Evolutionary conservation across 2,329 filamentous ascomycete species (phyloP).

Genomic region (Diaporthe velutina): DNA sequence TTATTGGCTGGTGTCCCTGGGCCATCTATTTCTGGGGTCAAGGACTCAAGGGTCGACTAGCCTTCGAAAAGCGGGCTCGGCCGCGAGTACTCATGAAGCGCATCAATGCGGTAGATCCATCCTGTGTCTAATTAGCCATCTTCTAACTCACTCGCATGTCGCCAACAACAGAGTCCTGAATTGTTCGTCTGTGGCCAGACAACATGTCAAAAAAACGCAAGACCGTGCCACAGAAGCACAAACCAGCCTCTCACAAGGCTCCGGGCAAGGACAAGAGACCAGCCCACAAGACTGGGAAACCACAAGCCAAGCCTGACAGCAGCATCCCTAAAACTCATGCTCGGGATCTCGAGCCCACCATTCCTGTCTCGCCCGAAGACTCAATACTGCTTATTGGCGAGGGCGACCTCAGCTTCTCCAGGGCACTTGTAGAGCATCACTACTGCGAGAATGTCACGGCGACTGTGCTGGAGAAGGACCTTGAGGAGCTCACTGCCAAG

Average conservation of each 20-base stretch:
- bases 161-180: background rate
- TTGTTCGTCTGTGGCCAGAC: background rate
- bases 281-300: conserved; percentile 38
- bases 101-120: conserved; percentile 22
- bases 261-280: conserved; percentile 28
- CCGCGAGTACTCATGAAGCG: conserved; percentile 26
- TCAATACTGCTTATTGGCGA: conserved; percentile 83
- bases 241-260: conserved; percentile 28
- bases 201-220: conserved; percentile 54
- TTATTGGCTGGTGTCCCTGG: conserved; percentile 1
- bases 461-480: conserved; percentile 74
- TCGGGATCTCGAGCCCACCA: conserved; percentile 59
- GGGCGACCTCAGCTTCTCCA: conserved; percentile 84
- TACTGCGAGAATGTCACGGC: conserved; percentile 76
- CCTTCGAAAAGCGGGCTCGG: conserved; percentile 33
- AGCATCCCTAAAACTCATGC: conserved; percentile 38
- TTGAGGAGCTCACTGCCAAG: conserved; percentile 73
- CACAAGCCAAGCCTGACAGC: conserved; percentile 39
- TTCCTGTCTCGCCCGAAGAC: conserved; percentile 77
- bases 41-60: conserved; percentile 24
- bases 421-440: conserved; percentile 75
- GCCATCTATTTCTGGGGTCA: conserved; percentile 15
- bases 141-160: background rate
- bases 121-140: background rate
- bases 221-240: conserved; percentile 45